Base-by-base conservation (phyloP, 2,329 filamentous ascomycete species). In the Colletotrichum abscissum region DNA sequence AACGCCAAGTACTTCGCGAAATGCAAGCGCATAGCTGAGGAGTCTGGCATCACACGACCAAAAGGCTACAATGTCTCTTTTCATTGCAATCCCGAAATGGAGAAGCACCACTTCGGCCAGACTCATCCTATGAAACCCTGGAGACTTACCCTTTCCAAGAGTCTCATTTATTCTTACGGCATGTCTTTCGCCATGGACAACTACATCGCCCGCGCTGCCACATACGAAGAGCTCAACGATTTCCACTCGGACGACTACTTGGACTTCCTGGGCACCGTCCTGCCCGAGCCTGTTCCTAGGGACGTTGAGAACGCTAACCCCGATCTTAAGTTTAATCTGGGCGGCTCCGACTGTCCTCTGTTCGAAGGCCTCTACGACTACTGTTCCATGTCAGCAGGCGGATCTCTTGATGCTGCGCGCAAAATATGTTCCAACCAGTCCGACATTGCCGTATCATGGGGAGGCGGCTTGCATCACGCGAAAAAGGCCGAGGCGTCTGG, bases 101-200 rank as follows among this genome's bases (percentile, higher is more conserved):
- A 99, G 85, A 93, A 94, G 80, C 96, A 98, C 83, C 97, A 99
- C 83, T 99, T 99, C 82, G 97, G 97, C 76, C 93, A 94, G 84
- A 95, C 94, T 11, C 97, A 99, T 86, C 97, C 97, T 24, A 99
- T 99, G 97, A 99, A 99, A 83, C 97, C 97, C 72, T 98, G 97
- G 96, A 94, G 97, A 46, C 86, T 99, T 76, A 98, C 95, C 19
- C 89, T 99, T 68, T 97, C 97, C 69, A 98, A 99, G 82, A 95
- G 97, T 78, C 90, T 99, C 59, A 95, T 99, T 75, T 92, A 97
- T 80, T 93, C 95, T 1, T 98, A 98, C 82, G 97, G 97, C 76
- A 94, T 99, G 89, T 95, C 97, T 78, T 94, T 96, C 79, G 95
- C 95, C 75, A 98, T 99, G 97, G 95, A 98, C 83, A 93, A 96